phyloP scores from a whole-genome alignment of 768 basidiomycete genomes.

The Mycena rosella region DNA sequence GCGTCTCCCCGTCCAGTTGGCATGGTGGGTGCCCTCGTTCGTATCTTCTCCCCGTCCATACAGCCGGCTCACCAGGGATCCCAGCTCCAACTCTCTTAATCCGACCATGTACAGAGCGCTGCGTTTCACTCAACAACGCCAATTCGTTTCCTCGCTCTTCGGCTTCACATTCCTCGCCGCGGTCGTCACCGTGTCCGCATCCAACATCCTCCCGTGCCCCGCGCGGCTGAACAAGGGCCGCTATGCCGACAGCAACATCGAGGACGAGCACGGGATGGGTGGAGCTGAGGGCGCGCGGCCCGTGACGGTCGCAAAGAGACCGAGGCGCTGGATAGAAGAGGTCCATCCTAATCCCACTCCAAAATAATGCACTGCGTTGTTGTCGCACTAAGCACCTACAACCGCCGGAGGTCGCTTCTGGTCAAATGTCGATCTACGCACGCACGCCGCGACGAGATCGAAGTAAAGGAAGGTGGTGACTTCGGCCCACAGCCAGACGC shows the following conservation, averaged over 20 bases:
- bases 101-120: conserved; percentile 60
- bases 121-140: conserved; percentile 76
- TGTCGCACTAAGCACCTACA: background rate
- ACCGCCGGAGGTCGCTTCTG: background rate
- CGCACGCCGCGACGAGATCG: conserved; percentile 26
- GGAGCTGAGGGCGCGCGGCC: conserved; percentile 44
- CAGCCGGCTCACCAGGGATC: background rate
- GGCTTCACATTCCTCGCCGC: conserved; percentile 84
- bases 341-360: conserved; percentile 57
- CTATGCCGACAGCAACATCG: conserved; percentile 66
- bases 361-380: conserved; percentile 34
- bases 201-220: conserved; percentile 84
- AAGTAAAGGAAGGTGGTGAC: conserved; percentile 2
- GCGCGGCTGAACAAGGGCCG: conserved; percentile 70
- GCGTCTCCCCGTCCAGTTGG: background rate
- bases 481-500: background rate
- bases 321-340: conserved; percentile 86
- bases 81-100: conserved; percentile 14
- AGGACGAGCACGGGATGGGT: conserved; percentile 27
- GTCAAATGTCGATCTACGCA: background rate
- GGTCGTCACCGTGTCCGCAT: conserved; percentile 84
- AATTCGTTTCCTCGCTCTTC: conserved; percentile 83
- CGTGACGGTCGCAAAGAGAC: conserved; percentile 69
- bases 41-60: background rate
- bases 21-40: conserved; percentile 15